Conservation (phyloP, 2,329 filamentous ascomycete genomes). For the Pestalotiopsis sp. region DNA sequence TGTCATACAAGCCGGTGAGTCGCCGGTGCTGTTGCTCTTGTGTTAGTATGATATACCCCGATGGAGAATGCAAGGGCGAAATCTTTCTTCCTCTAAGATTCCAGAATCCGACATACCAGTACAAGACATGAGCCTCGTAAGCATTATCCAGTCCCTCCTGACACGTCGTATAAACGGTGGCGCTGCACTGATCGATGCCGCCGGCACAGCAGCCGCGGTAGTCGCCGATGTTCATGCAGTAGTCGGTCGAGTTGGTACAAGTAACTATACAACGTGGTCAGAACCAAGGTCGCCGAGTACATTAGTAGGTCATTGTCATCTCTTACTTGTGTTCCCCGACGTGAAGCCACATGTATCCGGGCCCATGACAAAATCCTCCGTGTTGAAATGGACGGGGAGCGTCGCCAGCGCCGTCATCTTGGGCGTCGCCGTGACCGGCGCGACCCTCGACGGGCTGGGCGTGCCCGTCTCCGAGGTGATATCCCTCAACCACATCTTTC, state of each 20-base stretch:
- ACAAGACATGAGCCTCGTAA: slow-evolving; percentile 29
- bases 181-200: slow-evolving; percentile 22
- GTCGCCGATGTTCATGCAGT: slow-evolving; percentile 28
- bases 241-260: slow-evolving; percentile 25
- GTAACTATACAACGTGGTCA: slow-evolving; percentile 24
- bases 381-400: slow-evolving; percentile 5
- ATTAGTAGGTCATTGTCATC: not conserved
- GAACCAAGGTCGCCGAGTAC: not conserved
- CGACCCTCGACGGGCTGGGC: not conserved
- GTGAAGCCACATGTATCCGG: slow-evolving; percentile 32
- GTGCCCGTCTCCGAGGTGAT: slow-evolving; percentile 3
- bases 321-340: slow-evolving; percentile 26
- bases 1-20: slow-evolving; percentile 26
- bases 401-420: not conserved
- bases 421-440: not conserved
- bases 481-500: not conserved
- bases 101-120: slow-evolving; percentile 26
- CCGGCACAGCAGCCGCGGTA: slow-evolving; percentile 31
- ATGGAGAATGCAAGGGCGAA: too few species aligned
- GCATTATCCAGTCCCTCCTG: slow-evolving; percentile 16
- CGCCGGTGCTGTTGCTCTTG: slow-evolving; percentile 16
- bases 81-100: too few species aligned
- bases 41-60: not conserved
- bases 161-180: slow-evolving; percentile 30
- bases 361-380: slow-evolving; percentile 16